A percentile compares a stretch with the other conserved stretches of the same genome.
Evolutionary conservation across 371 early-diverging fungal species (phyloP).

Genomic region (Nematocida minor): DNA sequence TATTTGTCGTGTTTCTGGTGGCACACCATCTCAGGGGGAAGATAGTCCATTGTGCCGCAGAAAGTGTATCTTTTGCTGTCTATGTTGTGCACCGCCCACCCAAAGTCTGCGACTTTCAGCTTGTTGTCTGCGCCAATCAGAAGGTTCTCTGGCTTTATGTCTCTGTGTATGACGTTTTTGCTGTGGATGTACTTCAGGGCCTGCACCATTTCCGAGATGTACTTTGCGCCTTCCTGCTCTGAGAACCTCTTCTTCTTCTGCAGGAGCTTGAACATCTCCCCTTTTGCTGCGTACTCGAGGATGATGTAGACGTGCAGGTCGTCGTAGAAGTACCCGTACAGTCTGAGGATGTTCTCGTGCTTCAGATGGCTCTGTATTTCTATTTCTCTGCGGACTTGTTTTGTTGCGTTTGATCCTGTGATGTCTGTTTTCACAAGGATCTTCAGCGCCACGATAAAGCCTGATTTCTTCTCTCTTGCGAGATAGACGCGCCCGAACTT

Average conservation of each 20-base stretch:
- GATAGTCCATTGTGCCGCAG: slow-evolving; percentile 93
- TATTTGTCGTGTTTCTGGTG: slow-evolving; percentile 74
- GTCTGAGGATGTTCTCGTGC: slow-evolving; percentile 80
- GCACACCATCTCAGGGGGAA: slow-evolving; percentile 77
- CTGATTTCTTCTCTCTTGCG: slow-evolving; percentile 76
- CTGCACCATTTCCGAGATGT: slow-evolving; percentile 75
- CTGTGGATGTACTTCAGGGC: slow-evolving; percentile 82
- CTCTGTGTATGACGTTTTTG: slow-evolving; percentile 88
- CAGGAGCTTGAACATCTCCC: slow-evolving; percentile 79
- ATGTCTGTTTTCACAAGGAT: slow-evolving; percentile 78
- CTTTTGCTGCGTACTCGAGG: slow-evolving; percentile 84
- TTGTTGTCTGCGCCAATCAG: slow-evolving; percentile 75
- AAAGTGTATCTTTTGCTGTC: slow-evolving; percentile 72
- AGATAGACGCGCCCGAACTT: slow-evolving; percentile 93
- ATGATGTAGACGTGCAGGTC: slow-evolving; percentile 79
- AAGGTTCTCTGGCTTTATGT: slow-evolving; percentile 88
- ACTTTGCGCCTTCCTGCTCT: slow-evolving; percentile 73
- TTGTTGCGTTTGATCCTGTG: slow-evolving; percentile 69
- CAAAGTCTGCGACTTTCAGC: slow-evolving; percentile 92
- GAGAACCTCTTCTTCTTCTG: slow-evolving; percentile 68
- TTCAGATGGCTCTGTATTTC: slow-evolving; percentile 87
- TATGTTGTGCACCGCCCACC: slow-evolving; percentile 91
- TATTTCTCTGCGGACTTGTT: slow-evolving; percentile 83
- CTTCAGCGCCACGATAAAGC: slow-evolving; percentile 82
- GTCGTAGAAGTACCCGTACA: slow-evolving; percentile 94